These are phyloP conservation scores for Andrographis paniculata DNA, from an alignment of 305 asterid species.

Conservation along the genomic window DNA sequence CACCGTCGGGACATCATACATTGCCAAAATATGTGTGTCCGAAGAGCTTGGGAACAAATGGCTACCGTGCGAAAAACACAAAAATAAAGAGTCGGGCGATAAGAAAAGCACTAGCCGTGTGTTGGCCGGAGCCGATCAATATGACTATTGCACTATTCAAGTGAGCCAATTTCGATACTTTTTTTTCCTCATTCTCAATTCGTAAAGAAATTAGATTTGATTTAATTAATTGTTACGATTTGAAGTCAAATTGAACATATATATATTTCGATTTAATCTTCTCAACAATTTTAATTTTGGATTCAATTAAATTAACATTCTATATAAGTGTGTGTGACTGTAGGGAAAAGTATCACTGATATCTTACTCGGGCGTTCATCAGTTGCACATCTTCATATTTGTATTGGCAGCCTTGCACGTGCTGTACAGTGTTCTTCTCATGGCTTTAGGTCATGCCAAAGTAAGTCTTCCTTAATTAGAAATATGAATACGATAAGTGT, in stretches of 20 bases:
- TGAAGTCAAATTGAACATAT: too few species aligned
- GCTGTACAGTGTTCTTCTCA: conserved; percentile 45
- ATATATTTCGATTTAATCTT: too few species aligned
- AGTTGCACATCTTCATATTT: conserved; percentile 67
- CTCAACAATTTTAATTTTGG: neutral
- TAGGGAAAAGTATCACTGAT: conserved; percentile 49
- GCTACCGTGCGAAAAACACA: conserved; percentile 47
- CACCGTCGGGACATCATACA: conserved; percentile 40
- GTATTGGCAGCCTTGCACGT: conserved; percentile 63
- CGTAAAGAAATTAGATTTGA: neutral
- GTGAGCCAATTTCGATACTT: conserved; percentile 8
- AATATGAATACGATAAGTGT: too few species aligned
- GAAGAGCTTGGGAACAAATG: conserved; percentile 33
- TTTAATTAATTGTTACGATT: too few species aligned
- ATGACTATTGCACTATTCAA: conserved; percentile 26
- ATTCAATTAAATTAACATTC: neutral
- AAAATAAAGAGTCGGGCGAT: neutral
- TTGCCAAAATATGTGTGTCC: conserved; percentile 48
- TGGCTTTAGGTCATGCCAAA: conserved; percentile 51
- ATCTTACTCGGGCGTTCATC: conserved; percentile 51
- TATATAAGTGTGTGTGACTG: neutral
- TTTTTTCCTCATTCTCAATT: neutral
- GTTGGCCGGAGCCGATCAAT: conserved; percentile 18
- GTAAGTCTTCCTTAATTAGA: conserved; percentile 23
- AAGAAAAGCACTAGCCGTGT: conserved; percentile 34